Evolutionary conservation across 2,329 filamentous ascomycete species (phyloP), one percentile per base, ranked within the genome.

Genomic region (Claviceps paspali): DNA sequence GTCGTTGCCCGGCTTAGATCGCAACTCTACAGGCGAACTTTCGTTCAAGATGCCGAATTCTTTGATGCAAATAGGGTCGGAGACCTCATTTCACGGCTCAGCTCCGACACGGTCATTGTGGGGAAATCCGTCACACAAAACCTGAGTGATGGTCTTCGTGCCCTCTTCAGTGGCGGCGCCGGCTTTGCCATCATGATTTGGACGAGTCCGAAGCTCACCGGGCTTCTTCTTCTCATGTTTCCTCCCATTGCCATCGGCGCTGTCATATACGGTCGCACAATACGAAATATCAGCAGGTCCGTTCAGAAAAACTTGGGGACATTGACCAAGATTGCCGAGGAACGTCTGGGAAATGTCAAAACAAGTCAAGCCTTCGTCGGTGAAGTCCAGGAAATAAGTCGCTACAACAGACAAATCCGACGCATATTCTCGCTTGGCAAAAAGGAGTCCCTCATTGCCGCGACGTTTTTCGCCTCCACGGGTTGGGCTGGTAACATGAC

Each of bases 91-190:
- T 96, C 88, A 27, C 80, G 92, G 27, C 74, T 98, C 32, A 87
- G 88, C 51, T 93, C 87, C 2, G 92, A 98, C 56, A 95, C 91
- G 1, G 85, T 96, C 52, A 92, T 98, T 52, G 91, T 98, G 38
- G 91, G 88, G 53, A 98, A 98, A 62, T 94, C 86, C 51, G 94
- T 98, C 46, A 98, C 91, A 0, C 88, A 96, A 54, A 98, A 98
- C 53, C 65, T 98, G 35, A 96, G 88, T 5, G 91, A 98, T 59
- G 91, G 91, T n/a, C 69, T 98, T 36, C 74, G 91, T 42, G 81
- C 91, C 12, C 63, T 91, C 23, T 88, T 98, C 43, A 94, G 86
- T 47, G 91, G 91, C 47, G 76, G 73, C 23, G 88, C 88, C 41
- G 92, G 91, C 3, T 82, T 98, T 49, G 74, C 74, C 35, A 78